phyloP scores from a whole-genome alignment of 805 yeast genomes.

The Ogataea corticis region DNA sequence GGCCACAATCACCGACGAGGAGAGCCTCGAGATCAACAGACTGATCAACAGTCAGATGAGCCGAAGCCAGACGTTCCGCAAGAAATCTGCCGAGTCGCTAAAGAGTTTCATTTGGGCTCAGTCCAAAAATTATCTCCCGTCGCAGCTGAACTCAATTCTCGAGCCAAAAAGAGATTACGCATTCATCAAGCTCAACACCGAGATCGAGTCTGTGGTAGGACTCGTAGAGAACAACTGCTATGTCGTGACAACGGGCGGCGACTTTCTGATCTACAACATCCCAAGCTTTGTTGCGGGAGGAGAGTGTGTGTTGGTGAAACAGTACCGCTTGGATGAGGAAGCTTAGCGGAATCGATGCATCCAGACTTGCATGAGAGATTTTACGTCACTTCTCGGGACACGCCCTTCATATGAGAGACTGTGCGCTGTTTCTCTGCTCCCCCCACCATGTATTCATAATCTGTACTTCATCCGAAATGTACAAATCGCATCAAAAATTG shows the following conservation, averaged over 20 bases:
- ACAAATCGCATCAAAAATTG: too few relatives aligned
- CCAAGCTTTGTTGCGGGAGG: constrained; percentile 57
- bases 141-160: constrained; percentile 74
- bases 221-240: constrained; percentile 46
- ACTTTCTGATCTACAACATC: constrained; percentile 74
- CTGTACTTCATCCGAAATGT: too few relatives aligned
- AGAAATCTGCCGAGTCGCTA: constrained; percentile 27
- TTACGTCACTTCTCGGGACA: too few relatives aligned
- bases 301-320: constrained; percentile 69
- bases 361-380: too few relatives aligned
- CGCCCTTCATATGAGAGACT: too few relatives aligned
- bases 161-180: constrained; percentile 95
- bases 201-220: constrained; percentile 31
- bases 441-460: too few relatives aligned
- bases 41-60: constrained; percentile 25
- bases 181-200: constrained; percentile 59
- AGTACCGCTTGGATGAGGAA: constrained; percentile 15
- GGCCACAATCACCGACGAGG: constrained; percentile 28
- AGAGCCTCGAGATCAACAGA: constrained; percentile 31
- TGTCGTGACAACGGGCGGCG: constrained; percentile 82
- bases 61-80: constrained; percentile 4
- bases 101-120: constrained; percentile 29
- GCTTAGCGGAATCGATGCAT: too few relatives aligned
- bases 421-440: too few relatives aligned
- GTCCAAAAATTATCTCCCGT: constrained; percentile 57